Percentiles rank a stretch among this genome's conserved stretches.
Evolutionary conservation across 2,329 filamentous ascomycete genomes (phyloP).

Genomic region (Ophiostoma sp.): DNA sequence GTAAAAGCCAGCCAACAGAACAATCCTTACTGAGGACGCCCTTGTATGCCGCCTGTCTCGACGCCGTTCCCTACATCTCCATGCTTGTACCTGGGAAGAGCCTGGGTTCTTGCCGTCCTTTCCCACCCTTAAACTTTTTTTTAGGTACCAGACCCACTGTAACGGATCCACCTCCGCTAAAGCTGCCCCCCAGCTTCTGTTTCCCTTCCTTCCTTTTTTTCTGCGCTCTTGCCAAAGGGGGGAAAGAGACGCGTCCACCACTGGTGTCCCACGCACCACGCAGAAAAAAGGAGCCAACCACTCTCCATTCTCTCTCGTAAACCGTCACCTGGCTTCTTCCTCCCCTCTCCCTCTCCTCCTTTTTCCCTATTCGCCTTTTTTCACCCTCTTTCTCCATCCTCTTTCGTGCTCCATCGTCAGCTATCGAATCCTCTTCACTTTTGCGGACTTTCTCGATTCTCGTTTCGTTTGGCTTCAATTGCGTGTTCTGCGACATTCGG

Average conservation of each 20-base stretch:
- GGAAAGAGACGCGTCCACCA: conserved; percentile 24
- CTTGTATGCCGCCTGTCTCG: not conserved
- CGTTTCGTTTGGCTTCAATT: not conserved
- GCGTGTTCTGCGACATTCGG: not conserved
- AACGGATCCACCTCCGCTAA: conserved; percentile 27
- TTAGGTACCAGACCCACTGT: conserved; percentile 27
- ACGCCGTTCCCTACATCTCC: conserved; percentile 2
- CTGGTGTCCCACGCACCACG: conserved; percentile 1
- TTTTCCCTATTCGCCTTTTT: not conserved
- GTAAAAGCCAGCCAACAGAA: not conserved
- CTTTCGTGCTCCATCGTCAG: not conserved
- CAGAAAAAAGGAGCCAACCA: conserved; percentile 8
- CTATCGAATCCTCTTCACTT: not conserved
- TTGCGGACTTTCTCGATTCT: not conserved
- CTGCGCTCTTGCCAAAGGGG: conserved; percentile 24
- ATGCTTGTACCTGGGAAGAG: not conserved
- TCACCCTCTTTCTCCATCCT: not conserved
- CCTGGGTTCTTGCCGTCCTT: not conserved
- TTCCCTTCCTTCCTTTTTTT: conserved; percentile 13
- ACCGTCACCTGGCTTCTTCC: conserved; percentile 22
- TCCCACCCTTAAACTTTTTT: conserved; percentile 22
- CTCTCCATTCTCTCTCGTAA: not conserved
- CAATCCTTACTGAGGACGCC: not conserved
- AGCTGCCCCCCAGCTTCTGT: conserved; percentile 25
- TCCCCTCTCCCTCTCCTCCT: conserved; percentile 14